Evolutionary conservation across 2,329 filamentous ascomycete genomes (phyloP), one percentile per base, ranked within the genome.

Genomic region (Arthroderma uncinatum): DNA sequence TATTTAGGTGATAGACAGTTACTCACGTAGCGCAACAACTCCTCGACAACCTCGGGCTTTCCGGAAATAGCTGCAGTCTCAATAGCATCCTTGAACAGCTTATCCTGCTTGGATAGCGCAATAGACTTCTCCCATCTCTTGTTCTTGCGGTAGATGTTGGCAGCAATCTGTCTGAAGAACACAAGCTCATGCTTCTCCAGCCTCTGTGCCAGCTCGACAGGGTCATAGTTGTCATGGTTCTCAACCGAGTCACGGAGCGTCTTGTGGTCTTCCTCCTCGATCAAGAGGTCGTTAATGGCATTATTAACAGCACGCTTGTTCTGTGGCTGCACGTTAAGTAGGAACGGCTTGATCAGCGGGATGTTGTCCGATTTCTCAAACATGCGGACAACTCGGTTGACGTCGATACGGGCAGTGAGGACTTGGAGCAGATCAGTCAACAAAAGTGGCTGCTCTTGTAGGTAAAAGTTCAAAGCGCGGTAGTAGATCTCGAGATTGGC

Each of bases 71-170:
- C 93, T 33, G 94, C 83, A 12, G 93, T 98, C 80, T 98, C 93
- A 62, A 98, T 97, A 25, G 94, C 93, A 75, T 98, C 93, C 80
- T 96, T 97, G 85, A 93, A 98, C 14, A 98, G 79, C 82, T 96
- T 97, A 78, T 98, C 93, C 73, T 98, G 92, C 81, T 98, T 98
- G 14, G 92, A 97, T 50, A 98, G 79, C 34, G 89, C 83, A 72
- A 98, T 98, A 2, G 91, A 96, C 78, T 97, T 97, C 78, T 97
- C 92, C 94, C 94, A 98, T 62, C 93, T 84, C 86, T 97, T 97
- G 80, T 95, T 97, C 82, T 97, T 98, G 72, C 94, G 90, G 79
- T 97, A 98, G 73, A 98, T 98, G 75, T 81, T 95, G 63, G 94
- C 90, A 3, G 93, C 93, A 68, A 98, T 95, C 74, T 98, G 93